Conservation (phyloP, 2,329 filamentous ascomycete genomes). For the Aschersonia sp. region DNA sequence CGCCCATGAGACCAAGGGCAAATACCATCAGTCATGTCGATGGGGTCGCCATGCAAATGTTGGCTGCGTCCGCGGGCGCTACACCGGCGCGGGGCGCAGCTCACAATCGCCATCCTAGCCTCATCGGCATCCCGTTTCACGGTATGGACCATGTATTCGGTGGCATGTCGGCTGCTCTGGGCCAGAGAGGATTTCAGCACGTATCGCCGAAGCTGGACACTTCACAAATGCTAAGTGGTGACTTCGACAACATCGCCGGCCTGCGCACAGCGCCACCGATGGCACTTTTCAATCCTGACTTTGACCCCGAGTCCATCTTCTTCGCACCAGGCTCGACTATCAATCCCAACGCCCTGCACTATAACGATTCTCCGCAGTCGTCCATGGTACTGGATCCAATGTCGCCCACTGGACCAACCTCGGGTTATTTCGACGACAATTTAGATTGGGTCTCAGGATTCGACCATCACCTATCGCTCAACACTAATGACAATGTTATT, state of each 20-base stretch:
- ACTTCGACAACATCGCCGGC: slow-evolving; percentile 47
- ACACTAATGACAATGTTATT: slow-evolving; percentile 62
- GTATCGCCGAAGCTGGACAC: slow-evolving; percentile 77
- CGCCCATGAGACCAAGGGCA: slow-evolving; percentile 69
- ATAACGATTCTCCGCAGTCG: slow-evolving; percentile 57
- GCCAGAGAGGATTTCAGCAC: slow-evolving; percentile 50
- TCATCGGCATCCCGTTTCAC: slow-evolving; percentile 51
- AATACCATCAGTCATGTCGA: slow-evolving; percentile 97
- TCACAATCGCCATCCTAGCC: slow-evolving; percentile 61
- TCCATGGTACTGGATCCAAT: slow-evolving; percentile 47
- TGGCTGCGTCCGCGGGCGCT: slow-evolving; percentile 41
- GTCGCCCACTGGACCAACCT: slow-evolving; percentile 46
- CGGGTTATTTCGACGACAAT: slow-evolving; percentile 52
- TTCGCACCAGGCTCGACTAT: slow-evolving; percentile 56
- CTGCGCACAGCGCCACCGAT: slow-evolving; percentile 65
- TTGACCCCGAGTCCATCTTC: slow-evolving; percentile 35
- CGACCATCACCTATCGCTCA: slow-evolving; percentile 61
- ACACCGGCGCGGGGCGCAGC: slow-evolving; percentile 34
- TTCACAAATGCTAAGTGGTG: slow-evolving; percentile 48
- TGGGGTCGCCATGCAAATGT: slow-evolving; percentile 56
- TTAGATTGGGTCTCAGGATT: slow-evolving; percentile 77
- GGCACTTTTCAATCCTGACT: slow-evolving; percentile 46
- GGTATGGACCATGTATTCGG: slow-evolving; percentile 50
- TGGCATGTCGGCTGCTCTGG: slow-evolving; percentile 56
- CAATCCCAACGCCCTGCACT: slow-evolving; percentile 66